Percentiles rank a stretch among this genome's conserved stretches.
These are phyloP conservation scores for Solanum dulcamara DNA, from an alignment of 257 asterid genomes.

Conservation along the genomic window DNA sequence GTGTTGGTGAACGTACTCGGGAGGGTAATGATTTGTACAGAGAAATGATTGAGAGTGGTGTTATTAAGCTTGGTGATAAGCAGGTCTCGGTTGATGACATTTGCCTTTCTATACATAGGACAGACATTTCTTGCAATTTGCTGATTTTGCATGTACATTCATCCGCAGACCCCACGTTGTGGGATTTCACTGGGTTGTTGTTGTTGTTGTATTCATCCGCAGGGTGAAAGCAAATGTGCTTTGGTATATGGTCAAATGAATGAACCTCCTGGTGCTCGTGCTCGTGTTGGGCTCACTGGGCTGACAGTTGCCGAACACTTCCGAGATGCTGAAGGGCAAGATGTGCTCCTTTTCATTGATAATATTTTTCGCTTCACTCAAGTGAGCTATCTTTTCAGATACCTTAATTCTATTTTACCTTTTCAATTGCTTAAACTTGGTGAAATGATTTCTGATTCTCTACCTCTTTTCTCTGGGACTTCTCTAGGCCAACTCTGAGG, in stretches of 20 bases:
- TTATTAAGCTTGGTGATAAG: conserved; percentile 76
- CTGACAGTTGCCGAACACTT: conserved; percentile 18
- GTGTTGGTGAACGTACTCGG: conserved; percentile 96
- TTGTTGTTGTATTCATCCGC: not conserved
- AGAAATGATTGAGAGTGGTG: conserved; percentile 15
- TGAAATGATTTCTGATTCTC: not conserved
- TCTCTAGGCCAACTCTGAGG: conserved; percentile 90
- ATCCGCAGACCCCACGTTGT: too few relatives aligned
- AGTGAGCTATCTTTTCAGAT: not conserved
- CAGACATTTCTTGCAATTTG: not conserved
- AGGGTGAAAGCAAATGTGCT: conserved; percentile 16
- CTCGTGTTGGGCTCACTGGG: conserved; percentile 11
- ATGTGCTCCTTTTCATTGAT: conserved; percentile 15
- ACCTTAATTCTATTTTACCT: not conserved
- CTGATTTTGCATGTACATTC: not conserved
- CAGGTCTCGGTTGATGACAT: conserved; percentile 7
- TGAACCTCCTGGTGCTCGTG: conserved; percentile 19
- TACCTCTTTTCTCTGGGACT: not conserved
- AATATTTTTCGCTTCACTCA: conserved; percentile 16
- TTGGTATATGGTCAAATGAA: conserved; percentile 19
- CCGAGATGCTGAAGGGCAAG: conserved; percentile 19
- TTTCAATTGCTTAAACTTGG: not conserved
- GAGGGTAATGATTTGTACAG: conserved; percentile 44
- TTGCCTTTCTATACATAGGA: not conserved
- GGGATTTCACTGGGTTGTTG: too few relatives aligned